Evolutionary conservation across 805 yeast genomes (phyloP).

Genomic region (Saccharomycopsis sp.): DNA sequence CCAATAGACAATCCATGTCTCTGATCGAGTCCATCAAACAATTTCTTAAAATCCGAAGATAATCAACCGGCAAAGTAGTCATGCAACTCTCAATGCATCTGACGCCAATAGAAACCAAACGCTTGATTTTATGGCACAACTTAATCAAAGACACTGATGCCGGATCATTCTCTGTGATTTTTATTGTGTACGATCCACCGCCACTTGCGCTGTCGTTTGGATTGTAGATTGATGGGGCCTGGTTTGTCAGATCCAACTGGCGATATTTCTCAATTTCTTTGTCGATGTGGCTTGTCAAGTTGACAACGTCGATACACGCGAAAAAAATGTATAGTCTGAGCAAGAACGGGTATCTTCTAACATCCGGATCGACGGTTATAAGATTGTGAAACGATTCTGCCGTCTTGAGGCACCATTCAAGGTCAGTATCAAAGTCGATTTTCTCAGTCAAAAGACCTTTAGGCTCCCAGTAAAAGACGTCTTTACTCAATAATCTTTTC

Average conservation of each 20-base stretch:
- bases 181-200: background rate
- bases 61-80: slow-evolving; percentile 17
- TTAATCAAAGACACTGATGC: background rate
- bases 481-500: slow-evolving; percentile 2
- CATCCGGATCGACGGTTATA: slow-evolving; percentile 9
- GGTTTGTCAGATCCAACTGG: background rate
- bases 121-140: slow-evolving; percentile 12
- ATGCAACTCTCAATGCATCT: slow-evolving; percentile 16
- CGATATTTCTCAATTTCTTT: slow-evolving; percentile 7
- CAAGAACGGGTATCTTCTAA: slow-evolving; percentile 14
- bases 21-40: slow-evolving; percentile 18
- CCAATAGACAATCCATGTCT: slow-evolving; percentile 17
- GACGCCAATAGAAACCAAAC: slow-evolving; percentile 7
- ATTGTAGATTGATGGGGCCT: background rate
- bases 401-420: slow-evolving; percentile 8
- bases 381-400: slow-evolving; percentile 5
- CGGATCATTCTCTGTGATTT: background rate
- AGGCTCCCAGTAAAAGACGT: slow-evolving; percentile 14
- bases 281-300: slow-evolving; percentile 7
- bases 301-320: slow-evolving; percentile 11
- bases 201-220: background rate
- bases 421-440: slow-evolving; percentile 4
- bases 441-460: slow-evolving; percentile 8
- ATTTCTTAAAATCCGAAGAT: slow-evolving; percentile 15
- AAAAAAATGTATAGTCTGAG: slow-evolving; percentile 14